Conservation (phyloP, 345 rosid species). For the Cochlearia excelsa region DNA sequence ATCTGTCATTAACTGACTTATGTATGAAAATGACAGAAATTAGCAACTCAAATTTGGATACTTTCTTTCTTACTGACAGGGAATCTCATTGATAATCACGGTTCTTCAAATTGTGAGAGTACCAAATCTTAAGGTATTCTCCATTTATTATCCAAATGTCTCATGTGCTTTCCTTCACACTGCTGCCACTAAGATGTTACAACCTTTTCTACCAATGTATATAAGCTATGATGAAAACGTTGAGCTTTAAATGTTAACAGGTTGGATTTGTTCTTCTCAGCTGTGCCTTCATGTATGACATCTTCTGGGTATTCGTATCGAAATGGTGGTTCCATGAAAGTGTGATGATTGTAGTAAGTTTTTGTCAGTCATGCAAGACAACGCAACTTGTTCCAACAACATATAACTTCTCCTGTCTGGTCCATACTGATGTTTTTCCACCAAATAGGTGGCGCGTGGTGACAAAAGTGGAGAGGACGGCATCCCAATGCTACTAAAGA, state of each 20-base stretch:
- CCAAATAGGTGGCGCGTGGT: conserved; percentile 89
- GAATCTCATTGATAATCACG: conserved; percentile 85
- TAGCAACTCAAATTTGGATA: conserved; percentile 8
- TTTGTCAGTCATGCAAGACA: conserved; percentile 9
- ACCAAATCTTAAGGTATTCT: conserved; percentile 88
- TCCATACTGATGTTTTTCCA: conserved; percentile 12
- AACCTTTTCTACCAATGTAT: not conserved
- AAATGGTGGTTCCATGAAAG: conserved; percentile 96
- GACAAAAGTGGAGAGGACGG: conserved; percentile 95
- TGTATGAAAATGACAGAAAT: conserved; percentile 4
- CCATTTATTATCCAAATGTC: conserved; percentile 2
- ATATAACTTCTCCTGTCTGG: not conserved
- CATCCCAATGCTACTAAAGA: conserved; percentile 91
- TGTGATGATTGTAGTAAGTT: conserved; percentile 96
- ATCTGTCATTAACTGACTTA: conserved; percentile 6
- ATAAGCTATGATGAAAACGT: conserved; percentile 10
- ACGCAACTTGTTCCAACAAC: conserved; percentile 4
- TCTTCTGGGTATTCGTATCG: conserved; percentile 98
- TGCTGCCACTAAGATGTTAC: not conserved
- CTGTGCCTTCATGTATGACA: conserved; percentile 92
- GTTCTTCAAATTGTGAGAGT: conserved; percentile 94
- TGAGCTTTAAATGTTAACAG: conserved; percentile 44
- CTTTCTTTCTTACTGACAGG: conserved; percentile 45
- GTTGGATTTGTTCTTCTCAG: conserved; percentile 94
- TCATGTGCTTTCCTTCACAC: not conserved